A percentile compares a stretch with the other conserved stretches of the same genome.
Evolutionary conservation across 352 stramenopile species (phyloP).

Genomic region (Phytophthora citrophthora): DNA sequence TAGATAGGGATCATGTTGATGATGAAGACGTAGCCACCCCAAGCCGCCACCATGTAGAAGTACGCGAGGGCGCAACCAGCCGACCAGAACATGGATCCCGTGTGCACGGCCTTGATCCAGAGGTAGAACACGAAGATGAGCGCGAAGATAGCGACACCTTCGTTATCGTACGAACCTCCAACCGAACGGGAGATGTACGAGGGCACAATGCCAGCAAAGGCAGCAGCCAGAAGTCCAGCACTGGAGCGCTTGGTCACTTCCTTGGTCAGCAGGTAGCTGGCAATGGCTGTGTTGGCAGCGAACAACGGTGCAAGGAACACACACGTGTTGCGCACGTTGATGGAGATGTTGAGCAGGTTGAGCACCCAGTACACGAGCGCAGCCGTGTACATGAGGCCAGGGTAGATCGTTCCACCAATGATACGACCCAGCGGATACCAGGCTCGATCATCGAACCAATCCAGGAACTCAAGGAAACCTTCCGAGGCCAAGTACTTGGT

Average conservation of each 20-base stretch:
- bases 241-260: constrained; percentile 90
- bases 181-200: constrained; percentile 97
- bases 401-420: constrained; percentile 95
- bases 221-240: constrained; percentile 89
- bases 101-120: constrained; percentile 95
- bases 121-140: constrained; percentile 98
- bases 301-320: constrained; percentile 93
- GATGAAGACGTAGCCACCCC: constrained; percentile 99
- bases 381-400: constrained; percentile 92
- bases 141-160: constrained; percentile 97
- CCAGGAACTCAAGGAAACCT: constrained; percentile 96
- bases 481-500: constrained; percentile 96
- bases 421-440: constrained; percentile 95
- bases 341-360: constrained; percentile 92
- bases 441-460: constrained; percentile 98
- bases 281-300: constrained; percentile 87
- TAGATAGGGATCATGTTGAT: constrained; percentile 99
- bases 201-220: constrained; percentile 97
- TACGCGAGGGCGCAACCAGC: constrained; percentile 92
- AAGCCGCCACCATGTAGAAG: constrained; percentile 97
- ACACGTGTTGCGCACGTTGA: constrained; percentile 93
- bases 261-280: constrained; percentile 91
- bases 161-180: constrained; percentile 98
- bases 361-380: constrained; percentile 90
- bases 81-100: constrained; percentile 88